Base-by-base conservation (phyloP, 768 basidiomycete genomes). In the Auriculariales sp. region DNA sequence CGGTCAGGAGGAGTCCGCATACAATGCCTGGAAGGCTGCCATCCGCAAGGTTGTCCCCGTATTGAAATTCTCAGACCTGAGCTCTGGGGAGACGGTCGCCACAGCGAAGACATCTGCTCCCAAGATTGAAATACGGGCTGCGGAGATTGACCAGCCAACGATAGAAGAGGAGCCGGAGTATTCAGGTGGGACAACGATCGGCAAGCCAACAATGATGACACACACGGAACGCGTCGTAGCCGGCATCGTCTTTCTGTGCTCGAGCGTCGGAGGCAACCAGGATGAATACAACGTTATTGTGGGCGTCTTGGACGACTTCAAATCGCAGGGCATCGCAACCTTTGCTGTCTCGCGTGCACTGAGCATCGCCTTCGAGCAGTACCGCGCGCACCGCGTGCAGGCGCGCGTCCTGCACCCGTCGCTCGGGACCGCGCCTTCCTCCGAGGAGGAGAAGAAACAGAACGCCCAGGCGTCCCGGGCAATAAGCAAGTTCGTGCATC, bases 381-480 rank as follows among this genome's bases (percentile, higher is more conserved):
- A 61, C 3, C 46, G 63, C 3, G 73, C 69, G 51, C 76, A 78
- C 55, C 71, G 79, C 35, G 64, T 79, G 2, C 74, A 77, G 56
- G 72, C 72, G 0, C 68, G 71, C 3, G 58, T 84, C 14, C 61
- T 77, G 11, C 68, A 75, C 45, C 60, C 66, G n/a, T 10, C 5
- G 22, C 22, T 19, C 12, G 12, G 17, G 15, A 19, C 39, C 4
- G 17, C 36, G 22, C 28, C 61, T 69, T 3, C 59, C 59, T 22
- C 74, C 33, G 14, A 17, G 33, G 17, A 17, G 14, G 33, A 17
- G 17, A 34, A 34, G 71, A 52, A 67, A 75, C 27, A 61, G 58
- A 28, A 69, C 69, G 1, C 56, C 73, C 27, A 64, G 64, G 15
- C 58, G 82, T 10, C 77, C 82, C 53, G 70, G 75, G 7, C 60